Evolutionary conservation across 495 filamentous ascomycete species (phyloP).

Genomic region (Aspergillus olivimuriae): DNA sequence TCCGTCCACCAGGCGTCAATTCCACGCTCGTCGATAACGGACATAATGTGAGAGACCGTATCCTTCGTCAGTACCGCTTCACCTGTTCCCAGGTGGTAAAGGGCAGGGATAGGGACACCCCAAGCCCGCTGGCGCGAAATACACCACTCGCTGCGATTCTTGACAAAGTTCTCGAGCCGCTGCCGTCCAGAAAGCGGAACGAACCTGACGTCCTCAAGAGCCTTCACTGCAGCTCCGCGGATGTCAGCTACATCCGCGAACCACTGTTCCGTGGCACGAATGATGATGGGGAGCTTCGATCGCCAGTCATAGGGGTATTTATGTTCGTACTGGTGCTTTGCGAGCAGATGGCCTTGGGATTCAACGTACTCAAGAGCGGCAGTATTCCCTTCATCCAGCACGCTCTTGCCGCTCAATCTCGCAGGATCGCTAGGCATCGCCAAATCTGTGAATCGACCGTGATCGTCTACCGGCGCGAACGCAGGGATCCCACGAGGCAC

Average conservation of each 20-base stretch:
- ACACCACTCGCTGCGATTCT: slow-evolving; percentile 91
- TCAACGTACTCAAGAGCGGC: slow-evolving; percentile 62
- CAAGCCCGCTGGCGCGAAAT: slow-evolving; percentile 96
- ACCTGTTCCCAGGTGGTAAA: slow-evolving; percentile 64
- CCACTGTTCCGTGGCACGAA: slow-evolving; percentile 94
- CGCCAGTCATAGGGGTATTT: slow-evolving; percentile 99
- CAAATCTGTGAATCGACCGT: slow-evolving; percentile 69
- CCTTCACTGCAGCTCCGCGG: slow-evolving; percentile 59
- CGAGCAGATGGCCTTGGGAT: slow-evolving; percentile 50
- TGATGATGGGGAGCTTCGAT: slow-evolving; percentile 84
- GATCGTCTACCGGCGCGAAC: slow-evolving; percentile 74
- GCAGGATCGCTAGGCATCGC: slow-evolving; percentile 62
- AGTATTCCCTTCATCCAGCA: slow-evolving; percentile 57
- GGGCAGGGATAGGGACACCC: slow-evolving; percentile 91
- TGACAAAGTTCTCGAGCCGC: slow-evolving; percentile 75
- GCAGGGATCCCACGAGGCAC: slow-evolving; percentile 55
- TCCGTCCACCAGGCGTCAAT: slow-evolving; percentile 94
- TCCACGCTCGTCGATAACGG: slow-evolving; percentile 66
- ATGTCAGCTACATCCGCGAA: slow-evolving; percentile 87
- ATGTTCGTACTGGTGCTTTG: slow-evolving; percentile 65
- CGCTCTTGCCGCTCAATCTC: slow-evolving; percentile 53
- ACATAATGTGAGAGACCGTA: slow-evolving; percentile 79
- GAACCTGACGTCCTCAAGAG: slow-evolving; percentile 68
- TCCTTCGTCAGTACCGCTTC: slow-evolving; percentile 70
- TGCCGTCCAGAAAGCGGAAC: slow-evolving; percentile 65